These are phyloP conservation scores for Xenoacremonium recifei DNA, from an alignment of 2,329 filamentous ascomycete genomes.

Conservation along the genomic window DNA sequence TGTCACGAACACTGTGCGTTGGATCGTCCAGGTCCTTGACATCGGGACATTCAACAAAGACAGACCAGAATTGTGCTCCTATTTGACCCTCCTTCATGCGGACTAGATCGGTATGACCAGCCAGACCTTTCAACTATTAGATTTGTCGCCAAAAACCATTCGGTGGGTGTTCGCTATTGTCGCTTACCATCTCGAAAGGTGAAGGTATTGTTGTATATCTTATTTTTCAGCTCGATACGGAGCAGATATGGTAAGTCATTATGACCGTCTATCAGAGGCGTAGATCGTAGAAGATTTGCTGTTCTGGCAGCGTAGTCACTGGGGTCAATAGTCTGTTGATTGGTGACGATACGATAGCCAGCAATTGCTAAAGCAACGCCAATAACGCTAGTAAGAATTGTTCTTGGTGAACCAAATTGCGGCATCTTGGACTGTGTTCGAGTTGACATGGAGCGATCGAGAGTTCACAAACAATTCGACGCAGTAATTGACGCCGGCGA, in stretches of 20 bases:
- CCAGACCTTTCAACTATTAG: background rate
- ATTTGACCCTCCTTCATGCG: conserved; percentile 12
- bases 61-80: conserved; percentile 16
- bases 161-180: too few relatives aligned
- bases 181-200: conserved; percentile 3
- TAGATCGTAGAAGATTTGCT: conserved; percentile 3
- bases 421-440: too few relatives aligned
- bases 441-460: too few relatives aligned
- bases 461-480: too few relatives aligned
- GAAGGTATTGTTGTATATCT: conserved; percentile 9
- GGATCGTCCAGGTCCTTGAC: conserved; percentile 1
- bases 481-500: too few relatives aligned
- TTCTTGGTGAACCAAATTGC: too few relatives aligned
- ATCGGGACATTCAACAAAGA: conserved; percentile 13
- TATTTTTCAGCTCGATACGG: conserved; percentile 13
- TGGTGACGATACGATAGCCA: background rate
- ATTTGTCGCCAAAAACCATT: background rate
- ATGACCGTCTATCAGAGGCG: conserved; percentile 14
- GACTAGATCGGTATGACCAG: conserved; percentile 11
- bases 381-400: too few relatives aligned
- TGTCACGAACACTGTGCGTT: conserved; percentile 12
- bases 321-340: background rate
- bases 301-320: conserved; percentile 5
- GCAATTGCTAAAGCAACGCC: background rate
- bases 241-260: conserved; percentile 14